Base-by-base conservation (phyloP, 2,329 filamentous ascomycete genomes). In the Dactylonectria macrodidyma region DNA sequence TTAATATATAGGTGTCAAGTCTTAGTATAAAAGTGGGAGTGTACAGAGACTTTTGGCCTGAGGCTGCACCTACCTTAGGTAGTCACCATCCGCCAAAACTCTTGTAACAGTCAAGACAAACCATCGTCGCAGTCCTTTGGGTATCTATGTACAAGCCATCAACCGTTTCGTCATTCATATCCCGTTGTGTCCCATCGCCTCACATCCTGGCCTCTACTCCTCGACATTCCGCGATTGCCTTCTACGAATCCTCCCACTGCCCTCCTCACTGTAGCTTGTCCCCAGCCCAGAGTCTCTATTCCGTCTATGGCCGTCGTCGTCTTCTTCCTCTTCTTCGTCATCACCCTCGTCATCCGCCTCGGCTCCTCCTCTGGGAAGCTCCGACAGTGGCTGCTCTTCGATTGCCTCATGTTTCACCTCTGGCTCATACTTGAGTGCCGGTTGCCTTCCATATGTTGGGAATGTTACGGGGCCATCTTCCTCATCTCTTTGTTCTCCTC, bases 231-330 rank as follows among this genome's bases (percentile, higher is more conserved):
- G 78, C 11, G 78, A 81, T 26, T 66, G 62, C 56, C 81, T 75
- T 47, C 76, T 76, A 47, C 81, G 79, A 22, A 82, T 66, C 26
- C 72, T 78, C 11, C 73, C 73, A 14, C 73, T 71, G 2, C 79
- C 78, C 41, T 77, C 80, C 47, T 84, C 83, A 67, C 82, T 84
- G 66, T 81, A 86, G 68, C 88, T 89, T 30, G 88, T 90, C 3
- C 88, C 88, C 64, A 87, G 76, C 0, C 87, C 88, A 19, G 83
- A 86, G 72, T 87, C 85, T 9, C 80, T 80, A 38, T 66, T 77
- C 33, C 73, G 71, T 41, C 44, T 54, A 56, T 75, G 65, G 2
- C 69, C 66, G 8, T 80, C 80, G n/a, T 76, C 77, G 9, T 65
- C 34, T 4, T 54, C 62, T 11, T 78, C 80, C 12, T 76, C 78